phyloP scores from a whole-genome alignment of 306 rosid species.

The Mimosa pudica region DNA sequence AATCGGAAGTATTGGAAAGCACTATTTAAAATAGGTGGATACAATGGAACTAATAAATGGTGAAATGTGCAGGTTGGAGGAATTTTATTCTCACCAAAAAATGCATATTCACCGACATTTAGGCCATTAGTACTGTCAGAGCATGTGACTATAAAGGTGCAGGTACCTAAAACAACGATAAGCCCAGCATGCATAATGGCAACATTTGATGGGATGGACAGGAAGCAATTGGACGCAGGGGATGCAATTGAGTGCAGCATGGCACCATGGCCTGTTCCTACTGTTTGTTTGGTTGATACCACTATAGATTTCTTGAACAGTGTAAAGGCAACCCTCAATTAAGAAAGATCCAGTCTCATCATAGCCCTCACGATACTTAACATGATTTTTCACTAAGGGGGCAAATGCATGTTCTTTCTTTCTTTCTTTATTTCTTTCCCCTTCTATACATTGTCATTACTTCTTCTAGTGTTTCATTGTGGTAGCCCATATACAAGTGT shows the following conservation, averaged over 20 bases:
- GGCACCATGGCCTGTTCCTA: slow-evolving; percentile 99
- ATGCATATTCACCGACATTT: slow-evolving; percentile 90
- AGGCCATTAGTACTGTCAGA: slow-evolving; percentile 91
- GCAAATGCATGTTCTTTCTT: neutral
- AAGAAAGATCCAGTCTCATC: slow-evolving; percentile 77
- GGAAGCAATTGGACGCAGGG: slow-evolving; percentile 81
- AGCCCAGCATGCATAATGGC: slow-evolving; percentile 81
- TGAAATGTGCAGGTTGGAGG: slow-evolving; percentile 83
- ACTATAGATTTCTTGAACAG: slow-evolving; percentile 84
- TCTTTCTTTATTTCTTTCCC: neutral
- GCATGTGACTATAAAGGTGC: slow-evolving; percentile 81
- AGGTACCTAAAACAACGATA: slow-evolving; percentile 86
- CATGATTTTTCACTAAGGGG: neutral
- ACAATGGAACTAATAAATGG: slow-evolving; percentile 16
- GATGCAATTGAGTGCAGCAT: slow-evolving; percentile 95
- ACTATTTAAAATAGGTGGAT: neutral
- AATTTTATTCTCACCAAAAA: slow-evolving; percentile 88
- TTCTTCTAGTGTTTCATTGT: neutral
- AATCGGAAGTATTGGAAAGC: no score
- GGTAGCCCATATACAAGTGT: neutral
- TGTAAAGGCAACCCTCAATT: slow-evolving; percentile 89
- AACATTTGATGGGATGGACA: slow-evolving; percentile 90
- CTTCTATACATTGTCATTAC: neutral
- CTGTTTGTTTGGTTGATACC: slow-evolving; percentile 84
- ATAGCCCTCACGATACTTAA: slow-evolving; percentile 66